phyloP scores from a whole-genome alignment of 768 basidiomycete species.

The Rhodosporidiobolus odoratus region DNA sequence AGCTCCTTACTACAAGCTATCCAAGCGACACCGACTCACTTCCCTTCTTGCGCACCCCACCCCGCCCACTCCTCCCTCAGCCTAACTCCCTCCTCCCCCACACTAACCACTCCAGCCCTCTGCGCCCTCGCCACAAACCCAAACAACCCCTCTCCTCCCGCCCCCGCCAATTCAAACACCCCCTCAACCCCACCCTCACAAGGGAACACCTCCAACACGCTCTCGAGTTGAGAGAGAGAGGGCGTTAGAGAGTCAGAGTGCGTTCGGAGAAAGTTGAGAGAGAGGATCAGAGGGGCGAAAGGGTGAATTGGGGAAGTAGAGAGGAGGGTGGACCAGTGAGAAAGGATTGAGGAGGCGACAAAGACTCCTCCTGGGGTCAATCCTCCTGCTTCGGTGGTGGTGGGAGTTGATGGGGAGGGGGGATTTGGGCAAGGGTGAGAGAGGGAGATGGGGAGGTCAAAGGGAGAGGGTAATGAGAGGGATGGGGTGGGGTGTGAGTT shows the following conservation, averaged over 20 bases:
- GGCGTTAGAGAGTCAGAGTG: background rate
- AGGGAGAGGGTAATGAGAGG: background rate
- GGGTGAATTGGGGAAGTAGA: background rate
- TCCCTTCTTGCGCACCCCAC: too few species aligned
- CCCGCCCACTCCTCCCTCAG: too few species aligned
- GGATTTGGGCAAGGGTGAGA: too few species aligned
- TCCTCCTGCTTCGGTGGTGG: too few species aligned
- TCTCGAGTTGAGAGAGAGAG: background rate
- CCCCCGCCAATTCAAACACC: background rate
- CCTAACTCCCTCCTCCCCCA: too few species aligned
- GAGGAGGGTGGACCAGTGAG: background rate
- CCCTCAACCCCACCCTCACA: background rate
- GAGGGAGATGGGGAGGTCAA: background rate
- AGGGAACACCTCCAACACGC: background rate
- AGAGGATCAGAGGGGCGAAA: background rate
- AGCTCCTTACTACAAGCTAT: too few species aligned
- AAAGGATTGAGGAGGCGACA: too few species aligned
- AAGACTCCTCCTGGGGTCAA: too few species aligned
- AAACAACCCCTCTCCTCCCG: background rate
- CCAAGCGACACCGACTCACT: too few species aligned
- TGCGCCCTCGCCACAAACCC: background rate
- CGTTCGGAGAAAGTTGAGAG: background rate
- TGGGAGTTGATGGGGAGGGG: too few species aligned
- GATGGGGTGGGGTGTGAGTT: background rate
- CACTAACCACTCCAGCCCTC: too few species aligned